Conservation (phyloP, 2,329 filamentous ascomycete species). For the Apiospora kogelbergensis region DNA sequence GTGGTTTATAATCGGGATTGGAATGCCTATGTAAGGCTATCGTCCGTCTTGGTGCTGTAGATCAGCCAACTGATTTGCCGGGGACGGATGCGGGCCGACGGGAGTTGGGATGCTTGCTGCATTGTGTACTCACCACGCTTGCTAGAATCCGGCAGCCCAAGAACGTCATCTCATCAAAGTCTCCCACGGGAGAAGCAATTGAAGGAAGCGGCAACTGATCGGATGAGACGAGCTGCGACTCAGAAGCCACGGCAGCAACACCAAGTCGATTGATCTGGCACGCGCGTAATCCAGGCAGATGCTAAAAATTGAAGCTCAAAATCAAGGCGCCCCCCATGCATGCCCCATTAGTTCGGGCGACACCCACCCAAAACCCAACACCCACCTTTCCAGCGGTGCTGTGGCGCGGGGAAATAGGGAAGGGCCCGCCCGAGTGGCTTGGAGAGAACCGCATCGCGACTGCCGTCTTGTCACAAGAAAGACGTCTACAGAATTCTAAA, state of each 20-base stretch:
- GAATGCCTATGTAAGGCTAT: background rate
- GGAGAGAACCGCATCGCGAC: background rate
- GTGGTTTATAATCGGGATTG: background rate
- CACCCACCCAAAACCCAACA: background rate
- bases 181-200: background rate
- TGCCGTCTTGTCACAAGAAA: background rate
- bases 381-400: background rate
- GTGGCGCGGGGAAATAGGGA: background rate
- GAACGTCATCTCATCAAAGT: slow-evolving; percentile 3
- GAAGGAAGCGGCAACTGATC: background rate
- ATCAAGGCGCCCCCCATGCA: background rate
- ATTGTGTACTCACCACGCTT: background rate
- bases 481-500: background rate
- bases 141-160: background rate
- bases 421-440: background rate
- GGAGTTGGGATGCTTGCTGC: background rate
- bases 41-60: background rate
- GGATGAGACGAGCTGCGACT: background rate
- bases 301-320: slow-evolving; percentile 6
- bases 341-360: background rate
- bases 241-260: background rate
- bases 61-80: background rate
- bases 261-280: too few relatives aligned
- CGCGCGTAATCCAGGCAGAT: background rate
- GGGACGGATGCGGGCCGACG: background rate